Evolutionary conservation across 257 asterid species (phyloP).

Genomic region (Salvia rosmarinus): DNA sequence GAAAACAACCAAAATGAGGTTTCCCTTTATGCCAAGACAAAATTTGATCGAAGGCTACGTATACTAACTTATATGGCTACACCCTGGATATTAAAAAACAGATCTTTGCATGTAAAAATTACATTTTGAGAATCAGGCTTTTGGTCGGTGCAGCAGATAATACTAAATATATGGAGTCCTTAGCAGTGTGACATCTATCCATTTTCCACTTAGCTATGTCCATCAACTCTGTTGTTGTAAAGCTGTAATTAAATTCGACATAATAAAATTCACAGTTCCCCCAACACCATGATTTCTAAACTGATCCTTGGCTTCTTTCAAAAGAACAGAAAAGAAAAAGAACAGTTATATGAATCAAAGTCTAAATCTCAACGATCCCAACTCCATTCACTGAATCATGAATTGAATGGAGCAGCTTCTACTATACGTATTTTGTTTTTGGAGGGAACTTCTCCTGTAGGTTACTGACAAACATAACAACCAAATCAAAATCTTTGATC

Average conservation of each 20-base stretch:
- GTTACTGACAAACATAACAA: no score
- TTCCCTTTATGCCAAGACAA: no score
- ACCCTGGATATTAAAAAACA: no score
- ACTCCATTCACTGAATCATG: no score
- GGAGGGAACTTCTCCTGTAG: no score
- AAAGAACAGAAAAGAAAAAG: background rate
- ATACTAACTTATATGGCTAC: no score
- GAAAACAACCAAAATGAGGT: no score
- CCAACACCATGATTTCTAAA: background rate
- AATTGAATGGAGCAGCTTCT: conserved; percentile 1
- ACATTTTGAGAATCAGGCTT: background rate
- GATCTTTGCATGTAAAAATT: background rate
- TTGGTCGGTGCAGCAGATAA: background rate
- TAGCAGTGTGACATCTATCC: conserved; percentile 21
- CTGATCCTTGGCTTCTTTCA: background rate
- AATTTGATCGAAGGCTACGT: no score
- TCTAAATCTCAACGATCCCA: no score
- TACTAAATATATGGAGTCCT: background rate
- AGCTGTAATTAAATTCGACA: conserved; percentile 6
- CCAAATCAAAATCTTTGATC: no score
- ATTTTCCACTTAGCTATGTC: background rate
- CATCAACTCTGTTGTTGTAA: background rate
- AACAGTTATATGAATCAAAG: background rate
- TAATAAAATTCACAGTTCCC: conserved; percentile 5
- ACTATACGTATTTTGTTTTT: no score